Evolutionary conservation across 345 rosid species (phyloP).

Genomic region (Psidium friedrichsthalianum): DNA sequence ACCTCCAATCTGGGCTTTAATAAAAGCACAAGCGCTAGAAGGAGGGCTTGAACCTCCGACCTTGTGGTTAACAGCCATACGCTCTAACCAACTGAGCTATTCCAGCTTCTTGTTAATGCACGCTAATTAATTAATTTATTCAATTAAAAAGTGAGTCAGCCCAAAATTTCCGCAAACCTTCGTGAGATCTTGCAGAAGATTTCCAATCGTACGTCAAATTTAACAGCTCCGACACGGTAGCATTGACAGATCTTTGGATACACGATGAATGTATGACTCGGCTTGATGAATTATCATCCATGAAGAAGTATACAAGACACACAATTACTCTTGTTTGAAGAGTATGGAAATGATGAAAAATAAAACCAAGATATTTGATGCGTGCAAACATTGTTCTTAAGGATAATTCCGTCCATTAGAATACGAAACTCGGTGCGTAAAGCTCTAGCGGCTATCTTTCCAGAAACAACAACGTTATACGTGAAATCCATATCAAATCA

Average conservation of each 20-base stretch:
- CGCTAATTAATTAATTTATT: too few species aligned
- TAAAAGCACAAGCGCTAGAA: slow-evolving; percentile 17
- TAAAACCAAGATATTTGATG: too few species aligned
- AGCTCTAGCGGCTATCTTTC: too few species aligned
- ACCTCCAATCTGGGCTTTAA: not conserved
- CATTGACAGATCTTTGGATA: not conserved
- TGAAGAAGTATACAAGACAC: rapidly evolving
- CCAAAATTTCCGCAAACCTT: not conserved
- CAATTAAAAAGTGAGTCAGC: rapidly evolving
- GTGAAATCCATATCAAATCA: too few species aligned
- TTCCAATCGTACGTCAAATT: not conserved
- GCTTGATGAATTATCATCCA: not conserved
- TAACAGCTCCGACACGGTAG: not conserved
- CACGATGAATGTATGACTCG: not conserved
- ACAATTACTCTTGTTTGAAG: too few species aligned
- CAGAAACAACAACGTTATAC: too few species aligned
- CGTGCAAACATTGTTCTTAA: too few species aligned
- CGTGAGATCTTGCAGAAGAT: not conserved
- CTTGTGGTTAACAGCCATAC: slow-evolving; percentile 70
- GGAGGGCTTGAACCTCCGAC: slow-evolving; percentile 65
- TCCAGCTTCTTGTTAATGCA: too few species aligned
- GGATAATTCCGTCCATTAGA: too few species aligned
- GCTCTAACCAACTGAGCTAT: slow-evolving; percentile 61
- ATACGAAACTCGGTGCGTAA: too few species aligned
- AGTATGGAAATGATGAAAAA: too few species aligned